These are phyloP conservation scores for Penstemon eatonii DNA, from an alignment of 257 asterid genomes.

Conservation along the genomic window DNA sequence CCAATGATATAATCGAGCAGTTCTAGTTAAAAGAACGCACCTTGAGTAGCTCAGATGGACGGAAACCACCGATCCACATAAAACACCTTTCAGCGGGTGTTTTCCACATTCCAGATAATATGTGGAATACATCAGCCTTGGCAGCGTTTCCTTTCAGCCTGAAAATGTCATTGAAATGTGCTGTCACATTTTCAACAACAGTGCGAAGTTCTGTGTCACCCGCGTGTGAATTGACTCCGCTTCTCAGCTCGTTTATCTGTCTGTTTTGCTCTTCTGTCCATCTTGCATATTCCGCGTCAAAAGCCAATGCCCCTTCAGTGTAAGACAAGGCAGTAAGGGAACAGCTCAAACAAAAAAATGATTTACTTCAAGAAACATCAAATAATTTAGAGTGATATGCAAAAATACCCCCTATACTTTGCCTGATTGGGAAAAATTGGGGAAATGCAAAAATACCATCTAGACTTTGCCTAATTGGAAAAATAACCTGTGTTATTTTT, in stretches of 20 bases:
- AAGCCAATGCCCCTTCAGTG: constrained; percentile 76
- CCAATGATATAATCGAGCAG: not conserved
- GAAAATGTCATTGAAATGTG: constrained; percentile 71
- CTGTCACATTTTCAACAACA: constrained; percentile 60
- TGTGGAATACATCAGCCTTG: constrained; percentile 88
- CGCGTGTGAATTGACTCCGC: constrained; percentile 76
- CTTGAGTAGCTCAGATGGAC: constrained; percentile 95
- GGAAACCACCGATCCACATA: constrained; percentile 97
- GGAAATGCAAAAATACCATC: no score
- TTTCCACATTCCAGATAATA: constrained; percentile 99
- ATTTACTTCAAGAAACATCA: no score
- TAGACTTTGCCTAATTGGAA: no score
- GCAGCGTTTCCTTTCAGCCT: constrained; percentile 84
- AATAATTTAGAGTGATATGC: no score
- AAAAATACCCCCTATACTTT: no score
- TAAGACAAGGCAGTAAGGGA: not conserved
- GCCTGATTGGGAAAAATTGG: no score
- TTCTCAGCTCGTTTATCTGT: constrained; percentile 66
- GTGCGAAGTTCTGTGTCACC: constrained; percentile 69
- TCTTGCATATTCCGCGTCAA: constrained; percentile 78
- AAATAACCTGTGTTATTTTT: no score
- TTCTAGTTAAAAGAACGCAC: constrained; percentile 31
- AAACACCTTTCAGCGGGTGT: constrained; percentile 96
- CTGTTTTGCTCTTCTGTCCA: constrained; percentile 86
- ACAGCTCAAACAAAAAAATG: not conserved